These are phyloP conservation scores for Pouteria glomerata DNA, from an alignment of 148 eudicot genomes.

Conservation along the genomic window DNA sequence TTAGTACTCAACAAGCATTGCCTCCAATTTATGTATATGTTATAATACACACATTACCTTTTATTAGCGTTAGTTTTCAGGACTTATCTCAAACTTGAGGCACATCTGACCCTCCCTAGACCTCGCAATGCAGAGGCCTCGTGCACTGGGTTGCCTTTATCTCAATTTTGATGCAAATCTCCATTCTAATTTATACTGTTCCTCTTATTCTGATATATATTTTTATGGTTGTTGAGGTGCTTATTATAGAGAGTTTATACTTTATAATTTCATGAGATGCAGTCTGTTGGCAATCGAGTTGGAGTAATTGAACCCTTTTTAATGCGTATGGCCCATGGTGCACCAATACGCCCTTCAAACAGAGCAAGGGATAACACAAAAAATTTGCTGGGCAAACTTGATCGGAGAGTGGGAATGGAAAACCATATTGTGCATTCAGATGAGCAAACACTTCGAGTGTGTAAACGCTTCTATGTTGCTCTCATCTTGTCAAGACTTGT, in stretches of 20 bases:
- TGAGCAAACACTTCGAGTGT: slow-evolving; percentile 83
- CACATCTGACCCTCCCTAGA: too few species aligned
- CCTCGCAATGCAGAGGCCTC: too few species aligned
- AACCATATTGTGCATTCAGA: slow-evolving; percentile 53
- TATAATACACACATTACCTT: neutral
- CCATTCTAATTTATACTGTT: neutral
- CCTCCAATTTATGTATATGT: neutral
- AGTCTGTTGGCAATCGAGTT: slow-evolving; percentile 98
- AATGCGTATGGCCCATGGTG: slow-evolving; percentile 99
- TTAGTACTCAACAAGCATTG: neutral
- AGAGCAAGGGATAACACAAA: slow-evolving; percentile 44
- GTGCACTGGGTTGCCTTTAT: too few species aligned
- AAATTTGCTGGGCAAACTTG: slow-evolving; percentile 44
- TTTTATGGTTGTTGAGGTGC: slow-evolving; percentile 4
- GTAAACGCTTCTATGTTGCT: slow-evolving; percentile 87
- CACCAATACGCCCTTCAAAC: slow-evolving; percentile 51
- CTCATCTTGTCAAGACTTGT: slow-evolving; percentile 88
- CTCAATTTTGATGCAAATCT: neutral
- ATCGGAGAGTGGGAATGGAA: slow-evolving; percentile 38
- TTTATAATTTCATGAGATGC: slow-evolving; percentile 18
- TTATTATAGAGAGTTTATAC: slow-evolving; percentile 1
- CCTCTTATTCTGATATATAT: neutral
- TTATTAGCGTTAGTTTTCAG: neutral
- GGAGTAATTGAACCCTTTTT: slow-evolving; percentile 92
- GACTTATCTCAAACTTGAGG: neutral